A percentile compares a stretch with the other conserved stretches of the same genome.
Conservation (phyloP, 805 yeast genomes). For the Naumovozyma baii region DNA sequence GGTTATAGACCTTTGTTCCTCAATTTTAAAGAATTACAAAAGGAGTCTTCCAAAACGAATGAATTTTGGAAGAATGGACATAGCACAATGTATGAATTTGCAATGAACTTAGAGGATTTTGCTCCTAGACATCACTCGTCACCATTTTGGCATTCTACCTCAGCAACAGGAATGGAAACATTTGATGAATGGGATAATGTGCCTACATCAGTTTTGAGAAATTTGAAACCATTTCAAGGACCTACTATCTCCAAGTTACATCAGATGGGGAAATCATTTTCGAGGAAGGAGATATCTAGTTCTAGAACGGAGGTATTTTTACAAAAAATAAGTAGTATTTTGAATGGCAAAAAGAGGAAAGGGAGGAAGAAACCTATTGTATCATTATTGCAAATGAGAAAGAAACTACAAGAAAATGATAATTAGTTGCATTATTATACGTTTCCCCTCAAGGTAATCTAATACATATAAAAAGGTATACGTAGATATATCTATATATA, state of each 20-base stretch:
- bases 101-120: conserved; percentile 24
- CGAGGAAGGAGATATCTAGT: background rate
- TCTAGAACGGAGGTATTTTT: conserved; percentile 7
- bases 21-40: conserved; percentile 4
- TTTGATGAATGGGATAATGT: conserved; percentile 29
- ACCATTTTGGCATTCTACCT: conserved; percentile 9
- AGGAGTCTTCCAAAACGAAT: background rate
- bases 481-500: too few species aligned
- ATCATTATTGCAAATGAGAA: conserved; percentile 15
- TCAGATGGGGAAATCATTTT: conserved; percentile 7
- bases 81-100: conserved; percentile 20
- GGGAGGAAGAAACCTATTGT: conserved; percentile 27
- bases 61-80: conserved; percentile 8
- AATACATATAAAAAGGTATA: too few species aligned
- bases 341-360: conserved; percentile 12
- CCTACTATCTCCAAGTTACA: background rate
- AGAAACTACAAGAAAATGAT: conserved; percentile 2
- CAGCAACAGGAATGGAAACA: conserved; percentile 31
- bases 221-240: conserved; percentile 25
- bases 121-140: background rate
- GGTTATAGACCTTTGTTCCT: conserved; percentile 27
- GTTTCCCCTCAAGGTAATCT: too few species aligned
- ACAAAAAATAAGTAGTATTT: conserved; percentile 14
- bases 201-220: conserved; percentile 25
- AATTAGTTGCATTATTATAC: too few species aligned